Percentiles rank a stretch among this genome's conserved stretches.
Conservation (phyloP, 2,329 filamentous ascomycete species). For the Lecanicillium sp. region DNA sequence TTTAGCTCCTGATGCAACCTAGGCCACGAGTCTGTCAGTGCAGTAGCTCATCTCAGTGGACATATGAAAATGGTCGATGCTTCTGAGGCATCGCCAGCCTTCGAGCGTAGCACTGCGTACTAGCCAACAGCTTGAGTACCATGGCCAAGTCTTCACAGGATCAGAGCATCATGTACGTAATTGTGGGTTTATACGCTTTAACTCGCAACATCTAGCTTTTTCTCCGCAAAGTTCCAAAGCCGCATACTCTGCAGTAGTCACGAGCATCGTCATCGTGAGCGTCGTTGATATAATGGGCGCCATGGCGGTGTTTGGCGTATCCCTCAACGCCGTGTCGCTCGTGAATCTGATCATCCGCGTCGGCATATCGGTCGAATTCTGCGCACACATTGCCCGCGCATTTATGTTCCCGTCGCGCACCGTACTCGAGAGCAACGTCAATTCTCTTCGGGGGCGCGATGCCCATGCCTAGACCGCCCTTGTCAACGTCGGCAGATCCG, state of each 20-base stretch:
- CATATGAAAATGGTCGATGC: no score
- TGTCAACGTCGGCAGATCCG: conserved; percentile 88
- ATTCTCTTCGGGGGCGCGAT: conserved; percentile 72
- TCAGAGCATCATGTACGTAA: no score
- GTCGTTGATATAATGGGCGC: conserved; percentile 90
- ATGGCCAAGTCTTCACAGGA: no score
- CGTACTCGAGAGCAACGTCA: conserved; percentile 70
- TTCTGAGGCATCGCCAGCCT: no score
- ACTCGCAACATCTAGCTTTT: no score
- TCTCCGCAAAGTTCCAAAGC: no score
- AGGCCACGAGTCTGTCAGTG: no score
- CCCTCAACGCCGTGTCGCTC: conserved; percentile 87
- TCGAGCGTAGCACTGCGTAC: no score
- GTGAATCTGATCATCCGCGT: conserved; percentile 97
- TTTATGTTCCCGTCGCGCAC: conserved; percentile 86
- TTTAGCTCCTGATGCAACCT: no score
- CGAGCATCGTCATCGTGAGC: conserved; percentile 84
- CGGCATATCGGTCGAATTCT: conserved; percentile 94
- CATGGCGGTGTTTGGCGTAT: conserved; percentile 85
- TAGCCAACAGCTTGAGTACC: no score
- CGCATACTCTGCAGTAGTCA: conserved; percentile 77
- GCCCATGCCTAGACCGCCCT: conserved; percentile 87
- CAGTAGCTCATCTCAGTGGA: no score
- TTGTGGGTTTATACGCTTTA: no score
- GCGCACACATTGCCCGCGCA: conserved; percentile 89